These are phyloP conservation scores for Marasmius fiardii DNA, from an alignment of 1,284 basidiomycete genomes.

Conservation along the genomic window DNA sequence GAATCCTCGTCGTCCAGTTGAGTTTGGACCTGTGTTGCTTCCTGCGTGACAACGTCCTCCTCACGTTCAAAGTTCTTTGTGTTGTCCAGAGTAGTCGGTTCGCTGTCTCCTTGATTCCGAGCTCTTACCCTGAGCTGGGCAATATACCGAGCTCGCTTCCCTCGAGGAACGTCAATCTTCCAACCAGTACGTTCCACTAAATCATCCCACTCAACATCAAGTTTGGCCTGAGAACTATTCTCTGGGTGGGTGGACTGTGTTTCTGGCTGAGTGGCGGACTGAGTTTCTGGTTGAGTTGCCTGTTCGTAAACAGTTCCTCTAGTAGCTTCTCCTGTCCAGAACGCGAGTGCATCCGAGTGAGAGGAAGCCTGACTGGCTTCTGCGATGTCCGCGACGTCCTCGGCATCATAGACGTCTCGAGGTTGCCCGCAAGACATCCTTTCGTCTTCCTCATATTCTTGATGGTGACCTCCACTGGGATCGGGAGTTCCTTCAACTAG, in stretches of 20 bases:
- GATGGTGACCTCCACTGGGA: not conserved
- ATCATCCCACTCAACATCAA: not conserved
- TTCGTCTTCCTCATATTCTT: slow-evolving; percentile 7
- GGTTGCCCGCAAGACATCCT: not conserved
- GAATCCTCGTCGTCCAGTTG: not conserved
- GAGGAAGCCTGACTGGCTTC: slow-evolving; percentile 6
- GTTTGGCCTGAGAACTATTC: not conserved
- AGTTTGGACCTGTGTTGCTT: not conserved
- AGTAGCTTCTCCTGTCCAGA: not conserved
- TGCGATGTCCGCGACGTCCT: slow-evolving; percentile 7
- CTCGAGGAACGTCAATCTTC: not conserved
- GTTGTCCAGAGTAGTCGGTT: not conserved
- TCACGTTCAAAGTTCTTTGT: not conserved
- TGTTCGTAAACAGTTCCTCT: not conserved
- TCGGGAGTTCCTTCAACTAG: slow-evolving; percentile 45
- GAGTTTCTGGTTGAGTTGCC: slow-evolving; percentile 19
- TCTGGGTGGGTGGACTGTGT: slow-evolving; percentile 2
- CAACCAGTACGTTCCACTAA: not conserved
- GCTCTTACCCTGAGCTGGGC: not conserved
- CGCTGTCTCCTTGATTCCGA: not conserved
- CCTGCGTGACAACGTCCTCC: no score
- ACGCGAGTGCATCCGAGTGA: not conserved
- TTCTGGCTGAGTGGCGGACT: slow-evolving; percentile 29
- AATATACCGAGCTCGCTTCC: not conserved
- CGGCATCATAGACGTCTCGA: not conserved